Evolutionary conservation across 345 rosid species (phyloP), one percentile per base, ranked within the genome.

Genomic region (Eutrema japonicum): DNA sequence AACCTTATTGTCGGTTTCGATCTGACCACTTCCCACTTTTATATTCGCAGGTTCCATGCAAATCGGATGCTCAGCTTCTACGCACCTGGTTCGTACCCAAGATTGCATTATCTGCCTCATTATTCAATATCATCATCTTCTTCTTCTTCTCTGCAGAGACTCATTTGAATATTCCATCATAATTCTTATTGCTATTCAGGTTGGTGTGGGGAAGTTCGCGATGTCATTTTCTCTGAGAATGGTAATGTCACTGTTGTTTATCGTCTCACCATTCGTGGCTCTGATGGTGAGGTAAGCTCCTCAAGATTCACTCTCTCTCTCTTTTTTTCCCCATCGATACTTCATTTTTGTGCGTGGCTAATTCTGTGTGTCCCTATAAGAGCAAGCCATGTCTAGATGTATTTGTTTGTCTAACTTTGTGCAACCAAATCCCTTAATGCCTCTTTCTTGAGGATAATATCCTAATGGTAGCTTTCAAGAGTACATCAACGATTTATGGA

Each of bases 131-230:
- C 7, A 43, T 16, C 70, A 0, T 57, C 16, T 29, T 53, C 58
- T 60, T 10, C 16, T 48, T 49, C 53, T 49, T 18, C 11, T 22
- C 33, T 45, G 7, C 29, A 8, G 9, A 45, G 54, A 33, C 14
- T 46, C 27, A 36, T 22, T 67, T 12, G 14, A 26, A 13, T 62
- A 10, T 30, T n/a, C 3, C 37, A 51, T 36, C 27, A 22, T 18
- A 18, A 18, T 4, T 2, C 0, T 29, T 36, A 26, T 55, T 74
- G 26, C 38, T 73, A 42, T 67, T 59, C 85, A 92, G 96, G 98
- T 73, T 95, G 97, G 99, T 92, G 99, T 55, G 99, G 97, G 66
- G 99, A 95, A 79, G 89, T 95, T 59, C 91, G 97, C 1, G 96
- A 95, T 78, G 97, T 92, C 53, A 92, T 95, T 48, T 95, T 92